Evolutionary conservation across 2,329 filamentous ascomycete species (phyloP).

Genomic region (Raffaelea albimanens): DNA sequence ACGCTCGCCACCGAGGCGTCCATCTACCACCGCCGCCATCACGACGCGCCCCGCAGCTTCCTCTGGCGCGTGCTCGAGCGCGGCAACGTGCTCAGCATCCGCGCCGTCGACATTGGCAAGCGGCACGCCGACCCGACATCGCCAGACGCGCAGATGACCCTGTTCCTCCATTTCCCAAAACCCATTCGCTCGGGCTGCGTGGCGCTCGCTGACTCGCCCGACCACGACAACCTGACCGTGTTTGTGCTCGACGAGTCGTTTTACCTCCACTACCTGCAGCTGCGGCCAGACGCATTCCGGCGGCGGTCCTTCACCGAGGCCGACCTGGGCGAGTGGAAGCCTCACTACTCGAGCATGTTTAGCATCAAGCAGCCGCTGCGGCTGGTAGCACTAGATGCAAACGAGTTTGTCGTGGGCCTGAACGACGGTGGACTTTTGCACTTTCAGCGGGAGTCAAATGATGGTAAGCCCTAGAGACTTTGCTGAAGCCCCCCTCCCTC

Average conservation of each 20-base stretch:
- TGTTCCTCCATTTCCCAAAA: conserved; percentile 69
- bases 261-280: conserved; percentile 72
- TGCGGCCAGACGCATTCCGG: conserved; percentile 75
- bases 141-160: conserved; percentile 61
- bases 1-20: conserved; percentile 71
- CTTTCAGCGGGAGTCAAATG: conserved; percentile 50
- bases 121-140: conserved; percentile 44
- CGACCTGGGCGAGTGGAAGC: conserved; percentile 67
- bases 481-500: neutral
- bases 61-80: conserved; percentile 85
- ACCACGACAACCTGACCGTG: conserved; percentile 67
- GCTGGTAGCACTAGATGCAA: conserved; percentile 62
- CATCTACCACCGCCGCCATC: conserved; percentile 72
- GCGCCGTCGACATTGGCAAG: conserved; percentile 71
- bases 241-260: conserved; percentile 74
- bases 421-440: conserved; percentile 68
- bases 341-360: conserved; percentile 63
- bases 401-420: conserved; percentile 71
- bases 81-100: conserved; percentile 70
- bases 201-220: conserved; percentile 69
- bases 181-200: conserved; percentile 69
- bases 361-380: conserved; percentile 72
- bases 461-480: conserved; percentile 27
- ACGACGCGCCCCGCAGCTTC: conserved; percentile 72
- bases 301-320: conserved; percentile 60